Conservation (phyloP, 2,329 filamentous ascomycete genomes). For the Fusarium luffae region DNA sequence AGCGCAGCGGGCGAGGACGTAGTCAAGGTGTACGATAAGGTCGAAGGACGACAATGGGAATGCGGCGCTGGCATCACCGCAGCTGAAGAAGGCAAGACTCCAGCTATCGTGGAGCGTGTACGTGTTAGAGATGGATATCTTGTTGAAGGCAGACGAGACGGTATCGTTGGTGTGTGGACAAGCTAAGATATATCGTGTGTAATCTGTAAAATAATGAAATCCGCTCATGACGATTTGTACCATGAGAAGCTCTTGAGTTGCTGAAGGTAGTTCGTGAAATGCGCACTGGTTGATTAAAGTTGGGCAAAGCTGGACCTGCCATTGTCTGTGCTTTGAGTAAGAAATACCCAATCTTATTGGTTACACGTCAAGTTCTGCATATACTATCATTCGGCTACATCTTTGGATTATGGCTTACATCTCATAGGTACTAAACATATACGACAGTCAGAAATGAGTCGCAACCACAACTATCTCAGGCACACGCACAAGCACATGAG, state of each 20-base stretch:
- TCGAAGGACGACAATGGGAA: conserved; percentile 95
- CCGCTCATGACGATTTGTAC: conserved; percentile 32
- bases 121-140: conserved; percentile 94
- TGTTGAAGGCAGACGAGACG: conserved; percentile 88
- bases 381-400: neutral
- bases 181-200: conserved; percentile 59
- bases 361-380: neutral
- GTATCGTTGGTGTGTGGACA: conserved; percentile 90
- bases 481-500: neutral
- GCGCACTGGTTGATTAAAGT: neutral
- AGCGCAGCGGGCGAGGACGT: conserved; percentile 91
- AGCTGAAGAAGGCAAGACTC: conserved; percentile 71
- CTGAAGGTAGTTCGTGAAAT: neutral
- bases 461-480: neutral
- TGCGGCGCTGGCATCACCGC: conserved; percentile 85
- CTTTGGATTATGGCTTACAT: neutral
- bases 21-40: conserved; percentile 98
- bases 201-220: conserved; percentile 44
- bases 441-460: neutral
- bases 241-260: conserved; percentile 1
- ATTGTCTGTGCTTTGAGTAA: neutral
- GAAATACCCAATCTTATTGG: neutral
- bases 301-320: neutral
- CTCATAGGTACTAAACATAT: neutral
- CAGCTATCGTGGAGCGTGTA: conserved; percentile 82